Conservation (phyloP, 164 flowering plant genomes). For the Amborella trichopoda region DNA sequence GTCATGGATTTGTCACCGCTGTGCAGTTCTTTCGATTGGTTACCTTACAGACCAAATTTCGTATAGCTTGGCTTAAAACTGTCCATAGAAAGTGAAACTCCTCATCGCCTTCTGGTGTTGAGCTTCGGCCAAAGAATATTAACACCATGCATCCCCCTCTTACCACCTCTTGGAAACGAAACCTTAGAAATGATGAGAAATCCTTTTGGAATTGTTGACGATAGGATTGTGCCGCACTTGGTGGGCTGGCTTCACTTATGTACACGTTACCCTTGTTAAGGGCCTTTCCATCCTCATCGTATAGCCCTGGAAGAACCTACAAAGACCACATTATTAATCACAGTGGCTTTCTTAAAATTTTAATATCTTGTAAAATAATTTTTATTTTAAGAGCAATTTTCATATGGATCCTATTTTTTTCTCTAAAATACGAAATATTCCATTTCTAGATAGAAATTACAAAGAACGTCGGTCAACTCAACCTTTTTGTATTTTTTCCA, state of each 20-base stretch:
- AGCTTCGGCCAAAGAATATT: constrained; percentile 33
- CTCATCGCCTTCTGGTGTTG: constrained; percentile 18
- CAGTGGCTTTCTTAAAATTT: background rate
- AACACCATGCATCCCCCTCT: constrained; percentile 44
- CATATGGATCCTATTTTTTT: background rate
- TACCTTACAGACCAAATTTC: too few relatives aligned
- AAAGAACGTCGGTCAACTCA: too few relatives aligned
- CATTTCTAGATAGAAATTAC: too few relatives aligned
- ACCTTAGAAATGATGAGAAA: constrained; percentile 28
- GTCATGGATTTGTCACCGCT: too few relatives aligned
- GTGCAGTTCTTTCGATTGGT: too few relatives aligned
- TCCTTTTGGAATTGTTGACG: constrained; percentile 35
- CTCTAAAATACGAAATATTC: background rate
- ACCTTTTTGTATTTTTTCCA: too few relatives aligned
- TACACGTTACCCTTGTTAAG: constrained; percentile 42
- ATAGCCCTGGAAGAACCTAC: constrained; percentile 40
- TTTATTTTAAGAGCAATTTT: background rate
- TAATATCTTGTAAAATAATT: too few relatives aligned
- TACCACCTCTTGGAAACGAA: constrained; percentile 37
- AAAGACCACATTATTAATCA: too few relatives aligned
- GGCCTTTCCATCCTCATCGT: background rate
- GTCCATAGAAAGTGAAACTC: too few relatives aligned
- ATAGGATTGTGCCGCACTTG: constrained; percentile 26
- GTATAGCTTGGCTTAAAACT: too few relatives aligned
- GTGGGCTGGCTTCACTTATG: constrained; percentile 30